phyloP scores from a whole-genome alignment of 257 asterid genomes.

The Nicotiana paniculata region DNA sequence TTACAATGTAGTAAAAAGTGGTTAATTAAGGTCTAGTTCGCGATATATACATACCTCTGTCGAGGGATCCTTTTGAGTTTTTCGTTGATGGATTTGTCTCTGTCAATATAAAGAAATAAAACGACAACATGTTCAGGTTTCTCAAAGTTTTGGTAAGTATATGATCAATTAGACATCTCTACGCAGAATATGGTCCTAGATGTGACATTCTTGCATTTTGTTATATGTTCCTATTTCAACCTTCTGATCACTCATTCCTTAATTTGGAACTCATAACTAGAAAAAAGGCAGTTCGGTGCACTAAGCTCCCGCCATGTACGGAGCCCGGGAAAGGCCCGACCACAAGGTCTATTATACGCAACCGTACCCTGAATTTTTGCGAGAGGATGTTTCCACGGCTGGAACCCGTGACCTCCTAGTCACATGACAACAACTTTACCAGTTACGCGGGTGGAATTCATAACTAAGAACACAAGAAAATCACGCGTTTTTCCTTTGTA shows the following conservation, averaged over 20 bases:
- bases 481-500: neutral
- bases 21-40: neutral
- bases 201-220: neutral
- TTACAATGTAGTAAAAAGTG: neutral
- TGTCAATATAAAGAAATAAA: conserved; percentile 14
- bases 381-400: fast-evolving
- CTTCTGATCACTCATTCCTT: neutral
- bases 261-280: neutral
- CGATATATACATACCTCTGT: conserved; percentile 45
- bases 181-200: neutral
- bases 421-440: too few relatives aligned
- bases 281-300: too few relatives aligned
- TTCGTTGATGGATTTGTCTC: conserved; percentile 40
- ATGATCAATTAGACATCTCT: neutral
- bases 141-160: neutral
- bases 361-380: too few relatives aligned
- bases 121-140: neutral
- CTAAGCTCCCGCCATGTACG: too few relatives aligned
- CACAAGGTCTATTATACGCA: too few relatives aligned
- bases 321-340: too few relatives aligned
- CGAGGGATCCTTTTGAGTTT: conserved; percentile 54
- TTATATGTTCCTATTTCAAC: too few relatives aligned
- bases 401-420: too few relatives aligned
- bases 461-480: too few relatives aligned
- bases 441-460: too few relatives aligned